Evolutionary conservation across 1,284 basidiomycete species (phyloP).

Genomic region (Irpex sp.): DNA sequence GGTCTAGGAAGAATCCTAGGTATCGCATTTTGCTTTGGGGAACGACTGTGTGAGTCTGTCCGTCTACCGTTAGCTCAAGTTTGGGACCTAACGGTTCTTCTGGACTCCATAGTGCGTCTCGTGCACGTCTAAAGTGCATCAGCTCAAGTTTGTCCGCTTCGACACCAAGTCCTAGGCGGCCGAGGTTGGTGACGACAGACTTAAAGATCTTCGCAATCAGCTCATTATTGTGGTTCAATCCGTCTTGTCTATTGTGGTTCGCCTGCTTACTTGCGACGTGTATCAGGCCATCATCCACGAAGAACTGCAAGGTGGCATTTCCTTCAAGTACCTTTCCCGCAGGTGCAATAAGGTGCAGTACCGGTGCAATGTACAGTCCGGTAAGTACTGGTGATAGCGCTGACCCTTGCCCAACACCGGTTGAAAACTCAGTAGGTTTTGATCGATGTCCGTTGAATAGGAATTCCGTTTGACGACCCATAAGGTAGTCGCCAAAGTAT

Average conservation of each 20-base stretch:
- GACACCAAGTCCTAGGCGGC: not conserved
- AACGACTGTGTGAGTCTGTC: not conserved
- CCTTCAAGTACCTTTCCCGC: not conserved
- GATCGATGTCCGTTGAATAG: not conserved
- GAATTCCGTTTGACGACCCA: not conserved
- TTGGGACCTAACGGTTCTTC: not conserved
- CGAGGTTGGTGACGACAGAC: not conserved
- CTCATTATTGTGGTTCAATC: not conserved
- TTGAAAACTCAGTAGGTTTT: not conserved
- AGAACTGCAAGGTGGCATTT: constrained; percentile 1
- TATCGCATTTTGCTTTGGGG: constrained; percentile 17
- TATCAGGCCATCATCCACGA: constrained; percentile 9
- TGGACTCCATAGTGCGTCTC: not conserved
- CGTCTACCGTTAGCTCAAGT: not conserved
- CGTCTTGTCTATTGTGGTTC: not conserved
- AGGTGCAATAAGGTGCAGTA: not conserved
- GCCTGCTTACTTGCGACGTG: not conserved
- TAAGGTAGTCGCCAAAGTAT: not conserved
- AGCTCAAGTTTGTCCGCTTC: not conserved
- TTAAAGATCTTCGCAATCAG: not conserved
- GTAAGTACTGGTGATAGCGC: not conserved
- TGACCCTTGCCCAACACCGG: not conserved
- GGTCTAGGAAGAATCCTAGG: constrained; percentile 24
- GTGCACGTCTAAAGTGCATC: not conserved
- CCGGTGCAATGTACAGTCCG: not conserved